A percentile compares a stretch with the other conserved stretches of the same genome.
These are phyloP conservation scores for Sequoia sempervirens DNA, from an alignment of 75 land plant genomes.

Conservation along the genomic window DNA sequence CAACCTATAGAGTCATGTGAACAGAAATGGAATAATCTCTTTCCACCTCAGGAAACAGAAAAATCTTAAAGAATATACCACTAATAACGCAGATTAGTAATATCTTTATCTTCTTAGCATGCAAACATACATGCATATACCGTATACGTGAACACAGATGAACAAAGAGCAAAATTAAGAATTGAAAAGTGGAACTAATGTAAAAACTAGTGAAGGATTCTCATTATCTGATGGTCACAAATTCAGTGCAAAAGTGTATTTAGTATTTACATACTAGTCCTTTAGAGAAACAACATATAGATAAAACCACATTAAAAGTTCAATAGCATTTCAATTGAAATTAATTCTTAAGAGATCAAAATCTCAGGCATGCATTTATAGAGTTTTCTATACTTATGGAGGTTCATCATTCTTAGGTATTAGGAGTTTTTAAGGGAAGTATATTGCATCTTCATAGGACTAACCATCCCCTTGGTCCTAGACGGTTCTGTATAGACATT, in stretches of 20 bases:
- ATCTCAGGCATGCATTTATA: not conserved
- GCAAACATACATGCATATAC: not conserved
- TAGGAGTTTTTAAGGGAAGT: not conserved
- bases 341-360: not conserved
- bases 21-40: not conserved
- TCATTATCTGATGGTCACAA: not conserved
- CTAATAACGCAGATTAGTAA: not conserved
- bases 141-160: not conserved
- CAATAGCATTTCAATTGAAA: not conserved
- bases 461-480: not conserved
- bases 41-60: not conserved
- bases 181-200: not conserved
- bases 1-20: slow-evolving; percentile 43
- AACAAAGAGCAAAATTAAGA: not conserved
- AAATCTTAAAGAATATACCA: not conserved
- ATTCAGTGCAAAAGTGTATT: not conserved
- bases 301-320: not conserved
- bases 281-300: not conserved
- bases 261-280: not conserved
- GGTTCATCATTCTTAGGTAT: not conserved
- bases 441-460: not conserved
- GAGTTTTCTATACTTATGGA: not conserved
- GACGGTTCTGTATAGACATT: not conserved
- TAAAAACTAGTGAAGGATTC: not conserved
- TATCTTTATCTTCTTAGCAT: not conserved